Conservation (phyloP, 2,329 filamentous ascomycete genomes). For the Fusarium fracticaudum region DNA sequence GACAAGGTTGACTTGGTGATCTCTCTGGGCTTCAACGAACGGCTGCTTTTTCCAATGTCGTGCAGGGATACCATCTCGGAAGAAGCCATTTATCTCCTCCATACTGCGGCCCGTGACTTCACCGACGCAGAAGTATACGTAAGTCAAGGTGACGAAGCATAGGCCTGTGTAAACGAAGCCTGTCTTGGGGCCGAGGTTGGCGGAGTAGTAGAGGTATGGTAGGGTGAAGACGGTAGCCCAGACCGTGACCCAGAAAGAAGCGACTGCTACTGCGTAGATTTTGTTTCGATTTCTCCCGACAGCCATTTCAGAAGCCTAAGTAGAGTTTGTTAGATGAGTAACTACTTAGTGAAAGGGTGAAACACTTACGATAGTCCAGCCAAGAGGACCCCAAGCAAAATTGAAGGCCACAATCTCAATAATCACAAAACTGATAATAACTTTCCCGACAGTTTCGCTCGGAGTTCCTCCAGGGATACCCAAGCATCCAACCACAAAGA, state of each 20-base stretch:
- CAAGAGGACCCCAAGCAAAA: conserved; percentile 53
- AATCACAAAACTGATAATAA: conserved; percentile 54
- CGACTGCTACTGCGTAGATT: conserved; percentile 49
- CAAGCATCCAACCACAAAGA: conserved; percentile 54
- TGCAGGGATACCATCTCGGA: conserved; percentile 41
- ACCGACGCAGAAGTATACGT: conserved; percentile 51
- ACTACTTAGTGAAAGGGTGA: too few species aligned
- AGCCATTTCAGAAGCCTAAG: conserved; percentile 55
- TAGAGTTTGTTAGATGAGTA: neutral
- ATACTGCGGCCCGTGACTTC: conserved; percentile 44
- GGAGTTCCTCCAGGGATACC: conserved; percentile 47
- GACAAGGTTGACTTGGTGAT: neutral
- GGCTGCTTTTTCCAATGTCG: conserved; percentile 42
- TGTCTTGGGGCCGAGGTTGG: conserved; percentile 50
- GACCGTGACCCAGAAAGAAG: conserved; percentile 55
- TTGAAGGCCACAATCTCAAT: conserved; percentile 57
- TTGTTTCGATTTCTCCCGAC: conserved; percentile 56
- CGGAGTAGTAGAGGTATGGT: conserved; percentile 54
- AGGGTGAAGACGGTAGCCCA: conserved; percentile 53
- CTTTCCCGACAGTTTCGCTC: conserved; percentile 47
- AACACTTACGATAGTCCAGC: conserved; percentile 49
- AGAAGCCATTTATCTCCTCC: conserved; percentile 45
- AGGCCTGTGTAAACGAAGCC: conserved; percentile 51
- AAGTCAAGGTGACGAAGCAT: conserved; percentile 47
- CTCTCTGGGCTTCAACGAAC: conserved; percentile 4